Conservation (phyloP, 306 rosid species). For the Malus sieversii region DNA sequence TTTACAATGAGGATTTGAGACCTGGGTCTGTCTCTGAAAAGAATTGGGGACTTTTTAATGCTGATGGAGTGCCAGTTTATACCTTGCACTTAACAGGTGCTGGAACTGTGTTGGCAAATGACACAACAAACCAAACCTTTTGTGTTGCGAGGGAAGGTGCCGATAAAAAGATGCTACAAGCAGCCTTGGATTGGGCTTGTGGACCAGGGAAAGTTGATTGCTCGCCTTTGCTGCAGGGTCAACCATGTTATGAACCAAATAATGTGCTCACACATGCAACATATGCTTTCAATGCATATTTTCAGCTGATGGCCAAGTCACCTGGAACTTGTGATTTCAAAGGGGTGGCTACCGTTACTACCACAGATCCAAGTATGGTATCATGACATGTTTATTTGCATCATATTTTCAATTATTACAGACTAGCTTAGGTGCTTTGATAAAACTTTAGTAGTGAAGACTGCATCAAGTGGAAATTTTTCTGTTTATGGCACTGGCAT, state of each 20-base stretch:
- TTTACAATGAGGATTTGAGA: slow-evolving; percentile 83
- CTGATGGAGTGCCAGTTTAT: slow-evolving; percentile 67
- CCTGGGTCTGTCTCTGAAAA: slow-evolving; percentile 71
- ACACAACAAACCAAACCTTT: slow-evolving; percentile 85
- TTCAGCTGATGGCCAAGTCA: slow-evolving; percentile 71
- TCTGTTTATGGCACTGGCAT: not conserved
- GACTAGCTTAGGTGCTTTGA: not conserved
- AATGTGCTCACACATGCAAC: slow-evolving; percentile 68
- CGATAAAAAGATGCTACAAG: slow-evolving; percentile 79
- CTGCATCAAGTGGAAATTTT: not conserved
- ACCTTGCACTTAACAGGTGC: slow-evolving; percentile 78
- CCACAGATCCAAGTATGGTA: slow-evolving; percentile 81
- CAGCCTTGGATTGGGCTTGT: slow-evolving; percentile 96
- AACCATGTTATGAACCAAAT: slow-evolving; percentile 72
- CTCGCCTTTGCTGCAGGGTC: slow-evolving; percentile 71
- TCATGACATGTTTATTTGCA: not conserved
- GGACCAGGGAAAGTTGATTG: slow-evolving; percentile 96
- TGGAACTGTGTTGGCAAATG: slow-evolving; percentile 70
- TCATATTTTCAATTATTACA: not conserved
- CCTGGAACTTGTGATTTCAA: slow-evolving; percentile 88
- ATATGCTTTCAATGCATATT: slow-evolving; percentile 84
- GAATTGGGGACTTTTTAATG: slow-evolving; percentile 83
- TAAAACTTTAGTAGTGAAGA: not conserved
- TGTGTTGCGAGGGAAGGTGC: slow-evolving; percentile 72
- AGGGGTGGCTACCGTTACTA: slow-evolving; percentile 77